Conservation (phyloP, 108 stramenopile genomes). For the Pseudonitzschia delicatissima region DNA sequence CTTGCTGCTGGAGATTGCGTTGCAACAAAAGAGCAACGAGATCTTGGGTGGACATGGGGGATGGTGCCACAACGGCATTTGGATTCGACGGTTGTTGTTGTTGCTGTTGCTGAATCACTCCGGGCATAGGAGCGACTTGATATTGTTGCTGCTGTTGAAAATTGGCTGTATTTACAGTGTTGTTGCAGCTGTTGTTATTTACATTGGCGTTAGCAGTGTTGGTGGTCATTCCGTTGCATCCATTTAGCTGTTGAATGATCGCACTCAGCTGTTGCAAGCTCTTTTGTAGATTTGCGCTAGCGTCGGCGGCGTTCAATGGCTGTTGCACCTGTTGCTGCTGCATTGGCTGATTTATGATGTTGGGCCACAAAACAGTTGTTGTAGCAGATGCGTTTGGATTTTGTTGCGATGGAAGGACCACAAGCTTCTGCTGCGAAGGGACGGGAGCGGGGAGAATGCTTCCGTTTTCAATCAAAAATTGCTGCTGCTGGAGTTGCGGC, state of each 20-base stretch:
- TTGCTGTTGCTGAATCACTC: not conserved
- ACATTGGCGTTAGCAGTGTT: not conserved
- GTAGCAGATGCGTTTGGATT: not conserved
- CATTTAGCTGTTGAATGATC: slow-evolving; percentile 2
- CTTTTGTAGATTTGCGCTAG: not conserved
- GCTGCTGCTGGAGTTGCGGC: not conserved
- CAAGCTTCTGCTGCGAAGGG: not conserved
- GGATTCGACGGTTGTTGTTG: not conserved
- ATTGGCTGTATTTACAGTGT: not conserved
- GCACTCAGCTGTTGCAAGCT: not conserved
- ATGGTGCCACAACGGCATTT: not conserved
- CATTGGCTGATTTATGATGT: not conserved
- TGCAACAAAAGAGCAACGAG: not conserved
- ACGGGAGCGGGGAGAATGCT: not conserved
- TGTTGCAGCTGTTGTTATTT: not conserved
- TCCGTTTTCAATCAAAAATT: not conserved
- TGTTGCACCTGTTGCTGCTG: not conserved
- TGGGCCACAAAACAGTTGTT: not conserved
- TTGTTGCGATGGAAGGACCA: not conserved
- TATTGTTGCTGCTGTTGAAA: not conserved
- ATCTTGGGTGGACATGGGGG: not conserved
- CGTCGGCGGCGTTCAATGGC: not conserved
- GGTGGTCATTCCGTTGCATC: not conserved
- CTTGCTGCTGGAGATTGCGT: not conserved
- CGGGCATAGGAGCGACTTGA: not conserved